phyloP scores from a whole-genome alignment of 2,329 filamentous ascomycete genomes.

The Pyrenophora graminea region DNA sequence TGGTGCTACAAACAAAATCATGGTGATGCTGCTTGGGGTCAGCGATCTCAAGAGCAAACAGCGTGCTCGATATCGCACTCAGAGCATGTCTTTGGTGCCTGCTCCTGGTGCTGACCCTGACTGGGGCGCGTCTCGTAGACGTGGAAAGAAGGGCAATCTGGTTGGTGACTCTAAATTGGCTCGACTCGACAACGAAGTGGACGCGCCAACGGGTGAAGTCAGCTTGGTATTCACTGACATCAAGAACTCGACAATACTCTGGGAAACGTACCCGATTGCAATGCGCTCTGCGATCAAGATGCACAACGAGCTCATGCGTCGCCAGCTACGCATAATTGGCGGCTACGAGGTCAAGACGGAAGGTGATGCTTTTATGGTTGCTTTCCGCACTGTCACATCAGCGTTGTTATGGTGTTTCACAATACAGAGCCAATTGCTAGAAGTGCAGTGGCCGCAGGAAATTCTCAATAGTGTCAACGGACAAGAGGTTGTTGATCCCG shows the following conservation, averaged over 20 bases:
- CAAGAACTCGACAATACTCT: constrained; percentile 94
- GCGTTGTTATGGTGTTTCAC: constrained; percentile 96
- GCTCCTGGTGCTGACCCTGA: constrained; percentile 71
- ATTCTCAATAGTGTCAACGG: constrained; percentile 86
- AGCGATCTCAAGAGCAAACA: constrained; percentile 87
- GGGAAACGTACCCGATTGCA: constrained; percentile 92
- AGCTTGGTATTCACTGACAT: constrained; percentile 98
- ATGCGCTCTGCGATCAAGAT: constrained; percentile 97
- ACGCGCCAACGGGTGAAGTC: constrained; percentile 86
- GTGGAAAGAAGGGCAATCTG: constrained; percentile 62
- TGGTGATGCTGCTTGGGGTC: constrained; percentile 98
- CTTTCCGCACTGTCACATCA: constrained; percentile 93
- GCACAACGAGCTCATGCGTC: constrained; percentile 95
- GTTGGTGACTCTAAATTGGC: constrained; percentile 84
- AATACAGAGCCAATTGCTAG: constrained; percentile 83
- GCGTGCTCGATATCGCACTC: constrained; percentile 72
- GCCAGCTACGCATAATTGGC: constrained; percentile 88
- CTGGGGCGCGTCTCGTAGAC: constrained; percentile 64
- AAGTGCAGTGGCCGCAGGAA: constrained; percentile 91
- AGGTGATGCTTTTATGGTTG: constrained; percentile 99
- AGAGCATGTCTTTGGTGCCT: constrained; percentile 84
- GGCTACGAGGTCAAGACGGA: constrained; percentile 99
- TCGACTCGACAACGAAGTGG: constrained; percentile 85
- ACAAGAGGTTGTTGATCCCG: constrained; percentile 78
- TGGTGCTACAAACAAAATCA: constrained; percentile 90